phyloP scores from a whole-genome alignment of 805 yeast species.

The Zygosaccharomyces kombuchaensis region DNA sequence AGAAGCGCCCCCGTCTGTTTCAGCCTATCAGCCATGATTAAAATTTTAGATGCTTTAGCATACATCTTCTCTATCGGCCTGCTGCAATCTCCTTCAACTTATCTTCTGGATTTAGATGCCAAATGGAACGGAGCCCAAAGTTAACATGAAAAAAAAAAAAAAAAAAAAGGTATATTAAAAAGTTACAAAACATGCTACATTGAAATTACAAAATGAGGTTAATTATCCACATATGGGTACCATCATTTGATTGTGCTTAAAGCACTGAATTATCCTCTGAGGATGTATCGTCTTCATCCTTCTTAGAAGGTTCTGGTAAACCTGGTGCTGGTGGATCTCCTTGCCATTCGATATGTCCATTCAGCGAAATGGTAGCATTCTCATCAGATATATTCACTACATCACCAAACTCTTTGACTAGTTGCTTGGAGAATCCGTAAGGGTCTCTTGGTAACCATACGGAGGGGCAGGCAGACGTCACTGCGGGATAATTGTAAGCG shows the following conservation, averaged over 20 bases:
- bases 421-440: conserved; percentile 66
- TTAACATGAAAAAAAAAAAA: neutral
- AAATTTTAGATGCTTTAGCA: neutral
- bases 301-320: conserved; percentile 10
- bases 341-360: conserved; percentile 45
- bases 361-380: conserved; percentile 54
- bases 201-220: neutral
- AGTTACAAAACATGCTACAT: neutral
- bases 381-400: conserved; percentile 63
- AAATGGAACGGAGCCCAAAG: neutral
- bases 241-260: neutral
- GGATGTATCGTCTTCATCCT: conserved; percentile 14
- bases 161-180: neutral
- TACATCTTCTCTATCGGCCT: neutral
- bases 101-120: neutral
- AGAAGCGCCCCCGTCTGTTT: conserved; percentile 12
- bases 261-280: neutral
- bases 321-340: conserved; percentile 47
- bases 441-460: conserved; percentile 92
- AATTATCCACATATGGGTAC: neutral
- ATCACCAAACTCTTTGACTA: conserved; percentile 52
- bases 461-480: conserved; percentile 61
- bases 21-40: conserved; percentile 12
- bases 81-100: neutral
- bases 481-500: conserved; percentile 77